Base-by-base conservation (phyloP, 768 basidiomycete genomes). In the Hydnum rufescens region DNA sequence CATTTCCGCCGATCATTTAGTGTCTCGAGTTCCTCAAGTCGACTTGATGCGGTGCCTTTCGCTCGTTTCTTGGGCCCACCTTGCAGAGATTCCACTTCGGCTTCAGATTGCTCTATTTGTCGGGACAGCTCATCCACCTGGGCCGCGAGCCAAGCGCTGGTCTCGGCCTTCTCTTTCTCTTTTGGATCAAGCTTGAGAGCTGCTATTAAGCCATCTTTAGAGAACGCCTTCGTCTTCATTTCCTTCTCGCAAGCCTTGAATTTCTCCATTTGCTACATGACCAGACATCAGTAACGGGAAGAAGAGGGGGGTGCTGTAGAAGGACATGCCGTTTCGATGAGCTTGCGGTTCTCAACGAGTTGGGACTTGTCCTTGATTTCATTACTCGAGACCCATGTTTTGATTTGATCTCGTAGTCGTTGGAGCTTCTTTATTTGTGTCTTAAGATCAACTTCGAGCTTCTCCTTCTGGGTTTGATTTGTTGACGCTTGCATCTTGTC, bases 211-310 rank as follows among this genome's bases (percentile, higher is more conserved):
- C 95, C 95, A 66, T 97, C 95, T 63, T 97, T 99, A 19, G 92
- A 96, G 68, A 97, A 99, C 0, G 95, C 95, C 66, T 99, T 99
- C 54, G 95, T 97, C 75, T 99, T 99, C 93, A 97, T 97, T 69
- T 99, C 95, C 71, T 97, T 99, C 71, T 99, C 95, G 68, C 92
- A 90, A 23, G 93, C 93, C 62, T 99, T 99, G 77, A 99, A 99
- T 64, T 89, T 92, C 71, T 99, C 95, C 95, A 99, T 99, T 97
- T 97, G 95, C 95, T 97, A 66, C 53, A 55, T 54, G 63, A 53
- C 29, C 29, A 16, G 22, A 28, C 23, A 54, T 58, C 61, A 53
- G 53, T 43, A 55, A 36, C 22, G 32, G 4, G 31, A 36, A 31
- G 16, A 16, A 49, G 19, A 23, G 16, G 28, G 25, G 30, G n/a